Base-by-base conservation (phyloP, 441 rosid species). In the Euphorbia schlechtendalii region DNA sequence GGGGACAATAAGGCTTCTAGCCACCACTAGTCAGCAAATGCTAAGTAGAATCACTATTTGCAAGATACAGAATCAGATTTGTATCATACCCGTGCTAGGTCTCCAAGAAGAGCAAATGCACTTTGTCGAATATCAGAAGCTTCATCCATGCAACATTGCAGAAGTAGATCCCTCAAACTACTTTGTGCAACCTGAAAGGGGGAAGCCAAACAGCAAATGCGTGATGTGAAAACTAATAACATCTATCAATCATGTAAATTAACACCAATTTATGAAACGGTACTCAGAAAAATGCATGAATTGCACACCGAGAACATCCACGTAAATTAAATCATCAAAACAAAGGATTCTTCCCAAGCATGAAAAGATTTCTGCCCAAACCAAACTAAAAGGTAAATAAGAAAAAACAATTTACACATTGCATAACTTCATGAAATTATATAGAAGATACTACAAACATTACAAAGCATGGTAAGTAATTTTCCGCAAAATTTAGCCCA, bases 31-130 rank as follows among this genome's bases (percentile, higher is more conserved):
- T 43, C 36, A 46, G 27, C 17, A 21, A 62, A 48, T 14, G 40
- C 49, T 55, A 61, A 63, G 46, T 40, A n/a, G 20, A 55, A 32
- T 49, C 15, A 59, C 48, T 34, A 18, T 13, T 59, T 6, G 5
- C 54, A 56, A 65, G 21, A 51, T 51, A 15, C 62, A 59, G 14
- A 13, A 53, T 60, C 52, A 41, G n/a, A 54, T 24, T 61, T 70
- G 67, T 20, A 58, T 72, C 92, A 69, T 84, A 95, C 99, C 74
- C 87, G 88, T 27, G 98, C 95, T 69, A 95, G 91, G 78, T 95
- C 98, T 56, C 99, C 99, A 68, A 95, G 82, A 56, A 95, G 92
- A 21, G 99, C 98, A 86, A 95, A 95, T 53, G 98, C 94, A 80
- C 99, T 95, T 81, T 95, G 99, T 59, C 97, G 82, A 70, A 95